A percentile compares a stretch with the other conserved stretches of the same genome.
These are phyloP conservation scores for Scleromitrula shiraiana DNA, from an alignment of 2,329 filamentous ascomycete genomes.

Conservation along the genomic window DNA sequence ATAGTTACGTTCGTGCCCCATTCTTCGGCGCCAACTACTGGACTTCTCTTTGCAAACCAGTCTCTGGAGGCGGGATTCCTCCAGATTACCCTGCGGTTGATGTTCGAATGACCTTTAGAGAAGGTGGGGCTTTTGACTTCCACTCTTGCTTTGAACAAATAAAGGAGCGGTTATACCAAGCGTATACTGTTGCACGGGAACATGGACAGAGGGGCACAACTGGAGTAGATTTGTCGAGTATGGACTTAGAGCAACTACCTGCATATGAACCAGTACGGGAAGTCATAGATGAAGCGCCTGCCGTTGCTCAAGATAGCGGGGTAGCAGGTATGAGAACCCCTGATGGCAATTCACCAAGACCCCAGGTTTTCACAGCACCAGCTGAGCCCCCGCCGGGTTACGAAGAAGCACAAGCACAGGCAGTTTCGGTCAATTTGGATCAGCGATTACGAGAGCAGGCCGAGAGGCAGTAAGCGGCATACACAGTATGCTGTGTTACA, in stretches of 20 bases:
- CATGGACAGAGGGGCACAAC: constrained; percentile 45
- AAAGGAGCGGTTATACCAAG: constrained; percentile 75
- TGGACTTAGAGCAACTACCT: constrained; percentile 80
- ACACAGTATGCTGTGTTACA: constrained; percentile 2
- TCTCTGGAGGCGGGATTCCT: constrained; percentile 76
- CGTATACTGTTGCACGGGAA: constrained; percentile 65
- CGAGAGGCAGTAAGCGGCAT: constrained; percentile 36
- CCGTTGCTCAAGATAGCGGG: constrained; percentile 19
- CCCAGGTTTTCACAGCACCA: constrained; percentile 34
- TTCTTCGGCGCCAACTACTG: constrained; percentile 93
- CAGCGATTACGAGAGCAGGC: constrained; percentile 68
- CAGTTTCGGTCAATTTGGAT: constrained; percentile 48
- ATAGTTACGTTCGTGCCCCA: constrained; percentile 77
- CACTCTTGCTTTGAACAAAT: constrained; percentile 74
- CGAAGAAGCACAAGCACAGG: constrained; percentile 78
- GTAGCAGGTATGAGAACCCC: constrained; percentile 12
- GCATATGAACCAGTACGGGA: constrained; percentile 61
- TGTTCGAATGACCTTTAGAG: constrained; percentile 81
- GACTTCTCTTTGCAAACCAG: constrained; percentile 72
- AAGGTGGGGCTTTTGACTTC: constrained; percentile 92
- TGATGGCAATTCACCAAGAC: constrained; percentile 8
- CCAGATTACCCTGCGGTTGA: constrained; percentile 65
- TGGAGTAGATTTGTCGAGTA: constrained; percentile 48
- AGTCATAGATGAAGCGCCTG: constrained; percentile 12
- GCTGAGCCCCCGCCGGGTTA: constrained; percentile 84